A percentile compares a stretch with the other conserved stretches of the same genome.
These are phyloP conservation scores for Scheffersomyces lignosus DNA, from an alignment of 805 yeast genomes.

Conservation along the genomic window DNA sequence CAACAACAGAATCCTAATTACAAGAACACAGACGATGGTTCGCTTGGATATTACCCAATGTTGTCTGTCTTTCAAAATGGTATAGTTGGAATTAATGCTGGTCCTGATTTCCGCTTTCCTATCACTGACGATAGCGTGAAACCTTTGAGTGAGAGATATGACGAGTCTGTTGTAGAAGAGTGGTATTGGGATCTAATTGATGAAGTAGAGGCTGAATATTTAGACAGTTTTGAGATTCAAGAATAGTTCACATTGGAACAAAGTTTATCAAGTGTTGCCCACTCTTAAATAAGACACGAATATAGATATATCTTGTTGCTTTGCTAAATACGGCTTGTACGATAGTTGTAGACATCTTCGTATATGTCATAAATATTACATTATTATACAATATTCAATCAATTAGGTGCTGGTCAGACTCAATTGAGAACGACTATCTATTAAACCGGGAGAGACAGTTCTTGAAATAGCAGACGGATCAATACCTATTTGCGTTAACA, in stretches of 20 bases:
- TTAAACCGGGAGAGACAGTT: too few relatives aligned
- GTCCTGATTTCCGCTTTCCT: slow-evolving; percentile 56
- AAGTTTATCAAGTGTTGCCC: too few relatives aligned
- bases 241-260: too few relatives aligned
- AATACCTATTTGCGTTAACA: too few relatives aligned
- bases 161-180: slow-evolving; percentile 75
- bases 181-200: slow-evolving; percentile 81
- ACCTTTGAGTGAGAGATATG: slow-evolving; percentile 60
- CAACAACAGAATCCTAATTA: slow-evolving; percentile 41
- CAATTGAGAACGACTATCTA: too few relatives aligned
- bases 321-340: not conserved
- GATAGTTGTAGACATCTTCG: not conserved
- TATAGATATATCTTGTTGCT: not conserved
- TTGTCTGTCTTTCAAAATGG: slow-evolving; percentile 82
- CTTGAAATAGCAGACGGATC: too few relatives aligned
- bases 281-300: too few relatives aligned
- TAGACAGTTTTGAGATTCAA: slow-evolving; percentile 48
- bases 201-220: slow-evolving; percentile 66
- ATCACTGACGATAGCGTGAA: slow-evolving; percentile 41
- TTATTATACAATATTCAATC: not conserved
- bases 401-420: too few relatives aligned
- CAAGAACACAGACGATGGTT: slow-evolving; percentile 69
- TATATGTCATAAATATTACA: not conserved
- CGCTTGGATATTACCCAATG: slow-evolving; percentile 89
- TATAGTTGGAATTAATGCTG: slow-evolving; percentile 65